A percentile compares a stretch with the other conserved stretches of the same genome.
phyloP scores from a whole-genome alignment of 805 yeast species.

The Yarrowia porcina region DNA sequence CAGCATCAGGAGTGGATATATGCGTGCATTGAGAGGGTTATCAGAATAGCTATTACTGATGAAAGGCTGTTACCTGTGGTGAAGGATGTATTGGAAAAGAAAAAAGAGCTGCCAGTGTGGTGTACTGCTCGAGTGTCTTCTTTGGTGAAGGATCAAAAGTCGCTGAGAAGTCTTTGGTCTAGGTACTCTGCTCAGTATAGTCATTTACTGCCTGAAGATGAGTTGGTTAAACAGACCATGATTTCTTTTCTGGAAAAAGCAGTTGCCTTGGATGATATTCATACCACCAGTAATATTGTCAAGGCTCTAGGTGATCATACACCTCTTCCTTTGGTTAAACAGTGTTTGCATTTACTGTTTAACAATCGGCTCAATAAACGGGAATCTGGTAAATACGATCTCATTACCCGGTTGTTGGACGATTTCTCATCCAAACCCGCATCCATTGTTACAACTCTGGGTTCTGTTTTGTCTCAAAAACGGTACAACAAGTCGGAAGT shows the following conservation, averaged over 20 bases:
- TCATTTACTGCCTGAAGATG: background rate
- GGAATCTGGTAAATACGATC: background rate
- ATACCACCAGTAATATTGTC: background rate
- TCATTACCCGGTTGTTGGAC: background rate
- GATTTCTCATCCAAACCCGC: background rate
- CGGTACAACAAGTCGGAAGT: background rate
- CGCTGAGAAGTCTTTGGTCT: background rate
- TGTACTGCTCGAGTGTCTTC: background rate
- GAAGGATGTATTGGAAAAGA: background rate
- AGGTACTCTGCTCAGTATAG: background rate
- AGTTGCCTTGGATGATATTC: background rate
- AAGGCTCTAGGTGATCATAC: background rate
- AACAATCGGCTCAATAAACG: background rate
- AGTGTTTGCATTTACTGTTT: constrained; percentile 5
- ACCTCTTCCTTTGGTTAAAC: background rate
- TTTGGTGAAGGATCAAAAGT: background rate
- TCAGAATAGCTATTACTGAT: background rate
- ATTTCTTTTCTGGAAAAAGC: constrained; percentile 2
- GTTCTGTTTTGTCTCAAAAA: background rate
- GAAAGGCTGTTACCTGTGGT: background rate
- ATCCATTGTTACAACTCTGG: background rate
- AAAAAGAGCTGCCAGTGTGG: background rate
- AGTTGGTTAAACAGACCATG: background rate
- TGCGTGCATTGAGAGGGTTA: background rate
- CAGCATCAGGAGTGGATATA: background rate